Conservation (phyloP, 2,329 filamentous ascomycete species). For the Ophiostoma angusticollis region DNA sequence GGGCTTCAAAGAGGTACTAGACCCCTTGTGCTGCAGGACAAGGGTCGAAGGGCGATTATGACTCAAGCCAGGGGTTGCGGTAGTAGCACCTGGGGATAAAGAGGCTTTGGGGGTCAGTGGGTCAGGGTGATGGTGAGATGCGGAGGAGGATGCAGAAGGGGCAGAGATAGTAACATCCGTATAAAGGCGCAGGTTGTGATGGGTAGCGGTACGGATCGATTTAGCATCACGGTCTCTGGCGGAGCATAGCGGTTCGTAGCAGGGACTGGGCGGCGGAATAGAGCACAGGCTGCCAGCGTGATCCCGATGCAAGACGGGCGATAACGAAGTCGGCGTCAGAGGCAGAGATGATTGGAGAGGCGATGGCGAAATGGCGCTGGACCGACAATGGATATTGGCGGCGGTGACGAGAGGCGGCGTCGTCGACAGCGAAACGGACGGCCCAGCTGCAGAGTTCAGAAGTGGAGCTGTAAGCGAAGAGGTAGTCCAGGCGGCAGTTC, state of each 20-base stretch:
- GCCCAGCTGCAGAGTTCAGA: neutral
- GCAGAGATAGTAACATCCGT: slow-evolving; percentile 8
- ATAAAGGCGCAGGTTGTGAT: slow-evolving; percentile 8
- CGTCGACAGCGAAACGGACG: neutral
- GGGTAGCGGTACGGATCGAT: neutral
- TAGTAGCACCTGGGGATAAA: slow-evolving; percentile 2
- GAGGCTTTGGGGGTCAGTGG: slow-evolving; percentile 1
- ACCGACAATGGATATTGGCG: slow-evolving; percentile 17
- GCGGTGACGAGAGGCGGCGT: slow-evolving; percentile 1
- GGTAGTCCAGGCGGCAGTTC: neutral
- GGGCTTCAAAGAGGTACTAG: slow-evolving; percentile 34
- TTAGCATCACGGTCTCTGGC: too few species aligned
- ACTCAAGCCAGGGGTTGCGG: slow-evolving; percentile 8
- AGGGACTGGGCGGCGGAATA: too few species aligned
- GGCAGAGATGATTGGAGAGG: slow-evolving; percentile 16
- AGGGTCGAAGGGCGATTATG: slow-evolving; percentile 16
- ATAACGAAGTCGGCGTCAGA: neutral
- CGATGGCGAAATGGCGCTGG: slow-evolving; percentile 21
- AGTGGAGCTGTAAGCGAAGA: neutral
- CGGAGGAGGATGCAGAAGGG: slow-evolving; percentile 10
- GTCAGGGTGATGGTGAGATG: slow-evolving; percentile 7
- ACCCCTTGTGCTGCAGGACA: slow-evolving; percentile 27
- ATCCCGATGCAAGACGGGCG: too few species aligned
- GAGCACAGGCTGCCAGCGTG: too few species aligned
- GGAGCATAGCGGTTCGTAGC: too few species aligned